A percentile compares a stretch with the other conserved stretches of the same genome.
Conservation (phyloP, 139 green algal genomes). For the Chlorella sorokiniana region DNA sequence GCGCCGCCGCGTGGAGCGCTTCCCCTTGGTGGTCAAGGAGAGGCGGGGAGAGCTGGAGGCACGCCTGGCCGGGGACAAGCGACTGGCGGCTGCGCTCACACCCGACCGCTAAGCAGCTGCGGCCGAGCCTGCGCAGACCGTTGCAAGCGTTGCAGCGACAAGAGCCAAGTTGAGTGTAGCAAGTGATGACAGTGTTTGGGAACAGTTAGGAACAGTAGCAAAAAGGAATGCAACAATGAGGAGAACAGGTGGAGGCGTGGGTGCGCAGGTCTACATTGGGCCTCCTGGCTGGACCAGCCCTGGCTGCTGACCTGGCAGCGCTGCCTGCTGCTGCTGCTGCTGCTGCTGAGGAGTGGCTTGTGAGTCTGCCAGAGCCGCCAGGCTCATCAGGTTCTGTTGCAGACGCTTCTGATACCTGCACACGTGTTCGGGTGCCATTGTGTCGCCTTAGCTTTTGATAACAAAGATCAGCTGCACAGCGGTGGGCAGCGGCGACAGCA, state of each 20-base stretch:
- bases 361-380: constrained; percentile 27
- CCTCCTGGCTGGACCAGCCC: background rate
- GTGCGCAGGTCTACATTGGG: too few relatives aligned
- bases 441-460: too few relatives aligned
- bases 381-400: constrained; percentile 32
- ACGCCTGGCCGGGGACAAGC: background rate
- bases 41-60: constrained; percentile 2
- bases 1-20: background rate
- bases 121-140: too few relatives aligned
- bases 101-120: background rate
- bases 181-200: too few relatives aligned
- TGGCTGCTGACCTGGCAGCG: background rate
- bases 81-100: constrained; percentile 1
- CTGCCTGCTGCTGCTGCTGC: background rate
- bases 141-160: background rate
- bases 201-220: too few relatives aligned
- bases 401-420: constrained; percentile 34
- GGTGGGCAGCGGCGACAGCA: background rate
- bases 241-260: too few relatives aligned
- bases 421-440: too few relatives aligned
- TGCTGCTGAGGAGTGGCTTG: constrained; percentile 22
- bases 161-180: background rate
- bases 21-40: background rate
- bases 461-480: too few relatives aligned
- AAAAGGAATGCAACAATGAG: too few relatives aligned